A percentile compares a stretch with the other conserved stretches of the same genome.
These are phyloP conservation scores for Chlorella variabilis DNA, from an alignment of 163 green algal genomes.

Conservation along the genomic window DNA sequence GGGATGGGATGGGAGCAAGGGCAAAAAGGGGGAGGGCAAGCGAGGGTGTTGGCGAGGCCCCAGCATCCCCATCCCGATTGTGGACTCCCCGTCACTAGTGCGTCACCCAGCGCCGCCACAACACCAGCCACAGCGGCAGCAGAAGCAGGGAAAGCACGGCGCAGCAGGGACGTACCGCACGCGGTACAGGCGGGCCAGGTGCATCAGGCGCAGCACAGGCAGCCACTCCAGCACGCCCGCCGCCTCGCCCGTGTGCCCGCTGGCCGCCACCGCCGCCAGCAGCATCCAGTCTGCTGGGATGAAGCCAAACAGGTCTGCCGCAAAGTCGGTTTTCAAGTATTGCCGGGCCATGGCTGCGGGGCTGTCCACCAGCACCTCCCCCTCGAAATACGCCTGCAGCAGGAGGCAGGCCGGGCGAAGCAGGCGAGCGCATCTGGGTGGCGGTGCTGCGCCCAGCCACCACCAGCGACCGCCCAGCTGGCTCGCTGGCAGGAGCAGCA, in stretches of 20 bases:
- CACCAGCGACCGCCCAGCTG: no score
- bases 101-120: no score
- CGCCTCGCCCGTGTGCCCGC: not conserved
- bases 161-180: not conserved
- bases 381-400: slow-evolving; percentile 12
- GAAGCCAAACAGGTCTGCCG: slow-evolving; percentile 15
- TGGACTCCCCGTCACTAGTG: no score
- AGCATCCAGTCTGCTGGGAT: slow-evolving; percentile 11
- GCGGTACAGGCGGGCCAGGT: slow-evolving; percentile 33
- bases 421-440: no score
- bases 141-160: no score
- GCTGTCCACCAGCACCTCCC: slow-evolving; percentile 4
- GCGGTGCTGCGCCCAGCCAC: no score
- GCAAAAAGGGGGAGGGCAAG: no score
- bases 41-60: no score
- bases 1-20: not conserved
- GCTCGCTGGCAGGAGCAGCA: no score
- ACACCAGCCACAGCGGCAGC: no score
- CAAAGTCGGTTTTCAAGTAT: slow-evolving; percentile 5
- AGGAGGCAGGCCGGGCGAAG: no score
- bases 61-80: no score
- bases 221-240: not conserved
- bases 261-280: not conserved
- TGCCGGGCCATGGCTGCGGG: not conserved
- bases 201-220: slow-evolving; percentile 41